Percentiles rank a stretch among this genome's conserved stretches.
phyloP scores from a whole-genome alignment of 768 basidiomycete genomes.

The Auricularia cornea region DNA sequence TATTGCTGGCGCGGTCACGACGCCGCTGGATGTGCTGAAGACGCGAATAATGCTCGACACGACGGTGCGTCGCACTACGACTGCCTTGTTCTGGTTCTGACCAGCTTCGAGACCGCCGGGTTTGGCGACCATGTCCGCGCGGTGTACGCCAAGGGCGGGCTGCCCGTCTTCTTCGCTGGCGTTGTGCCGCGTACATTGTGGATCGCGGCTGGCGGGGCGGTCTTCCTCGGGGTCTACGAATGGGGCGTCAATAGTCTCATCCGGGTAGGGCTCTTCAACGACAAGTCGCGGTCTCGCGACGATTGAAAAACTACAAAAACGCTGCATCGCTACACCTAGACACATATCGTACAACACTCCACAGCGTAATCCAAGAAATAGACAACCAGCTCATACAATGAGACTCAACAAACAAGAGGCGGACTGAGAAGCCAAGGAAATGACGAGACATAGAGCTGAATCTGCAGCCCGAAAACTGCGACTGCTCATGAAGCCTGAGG shows the following conservation, averaged over 20 bases:
- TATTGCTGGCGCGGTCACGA: slow-evolving; percentile 26
- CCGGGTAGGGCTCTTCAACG: background rate
- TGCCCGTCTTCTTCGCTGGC: slow-evolving; percentile 72
- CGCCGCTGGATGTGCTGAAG: slow-evolving; percentile 30
- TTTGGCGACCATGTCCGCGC: background rate
- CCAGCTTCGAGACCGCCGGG: background rate
- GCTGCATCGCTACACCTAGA: too few relatives aligned
- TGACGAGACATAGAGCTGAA: too few relatives aligned
- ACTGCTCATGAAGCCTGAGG: background rate
- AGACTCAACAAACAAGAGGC: too few relatives aligned
- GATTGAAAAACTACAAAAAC: too few relatives aligned
- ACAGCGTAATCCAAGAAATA: too few relatives aligned
- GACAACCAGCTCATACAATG: too few relatives aligned
- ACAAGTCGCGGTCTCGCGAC: background rate
- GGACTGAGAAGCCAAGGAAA: too few relatives aligned
- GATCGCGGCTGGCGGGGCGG: slow-evolving; percentile 94
- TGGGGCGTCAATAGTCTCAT: slow-evolving; percentile 38
- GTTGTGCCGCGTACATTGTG: slow-evolving; percentile 87
- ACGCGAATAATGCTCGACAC: slow-evolving; percentile 39
- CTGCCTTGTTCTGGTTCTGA: background rate
- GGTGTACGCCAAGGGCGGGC: slow-evolving; percentile 62
- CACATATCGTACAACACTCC: too few relatives aligned
- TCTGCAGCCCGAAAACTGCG: background rate
- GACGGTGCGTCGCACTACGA: slow-evolving; percentile 20
- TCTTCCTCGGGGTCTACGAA: slow-evolving; percentile 97